Base-by-base conservation (phyloP, 148 eudicot species). In the Dysphania ambrosioides region DNA sequence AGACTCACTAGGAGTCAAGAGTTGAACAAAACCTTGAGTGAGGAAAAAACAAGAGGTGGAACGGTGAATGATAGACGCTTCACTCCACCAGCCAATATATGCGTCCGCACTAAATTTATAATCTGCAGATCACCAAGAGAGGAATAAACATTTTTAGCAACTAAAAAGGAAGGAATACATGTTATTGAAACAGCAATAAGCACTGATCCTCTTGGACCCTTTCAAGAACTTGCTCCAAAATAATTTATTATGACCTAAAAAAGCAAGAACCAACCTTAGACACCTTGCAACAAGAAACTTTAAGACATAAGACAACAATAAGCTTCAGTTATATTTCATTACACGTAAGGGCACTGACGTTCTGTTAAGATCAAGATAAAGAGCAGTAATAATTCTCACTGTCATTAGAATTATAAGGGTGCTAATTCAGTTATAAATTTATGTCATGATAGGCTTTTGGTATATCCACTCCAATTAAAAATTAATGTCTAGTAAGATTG, bases 21-120 rank as follows among this genome's bases (percentile, higher is more conserved):
- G 29, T 23, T 71, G 74, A 74, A 70, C 30, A 42, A 75, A 74
- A 95, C 99, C 99, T 92, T 90, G 19, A 95, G 92, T 72, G 99
- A 81, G 79, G 86, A 79, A 75, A 90, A 92, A 30, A 92, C 88
- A 75, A 95, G 91, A 31, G 99, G 91, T 64, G 99, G 97, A 57
- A 92, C 89, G 27, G 99, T 92, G 80, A 79, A 86, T 64, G 86
- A 80, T 72, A 95, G 92, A 78, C 99, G 88, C 88, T 86, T 92
- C 60, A 85, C 82, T 63, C 99, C 99, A 71, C 99, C 99, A 26
- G 88, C 79, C 83, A 89, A 75, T 70, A 95, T 86, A 80, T 95
- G 97, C 80, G 88, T 90, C 85, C 75, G 86, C 81, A 95, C 97
- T 49, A 88, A 85, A 75, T 72, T 77, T 77, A 95, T 89, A 72